These are phyloP conservation scores for Mycosphaerelloides madeirae DNA, from an alignment of 2,329 filamentous ascomycete species.

Conservation along the genomic window DNA sequence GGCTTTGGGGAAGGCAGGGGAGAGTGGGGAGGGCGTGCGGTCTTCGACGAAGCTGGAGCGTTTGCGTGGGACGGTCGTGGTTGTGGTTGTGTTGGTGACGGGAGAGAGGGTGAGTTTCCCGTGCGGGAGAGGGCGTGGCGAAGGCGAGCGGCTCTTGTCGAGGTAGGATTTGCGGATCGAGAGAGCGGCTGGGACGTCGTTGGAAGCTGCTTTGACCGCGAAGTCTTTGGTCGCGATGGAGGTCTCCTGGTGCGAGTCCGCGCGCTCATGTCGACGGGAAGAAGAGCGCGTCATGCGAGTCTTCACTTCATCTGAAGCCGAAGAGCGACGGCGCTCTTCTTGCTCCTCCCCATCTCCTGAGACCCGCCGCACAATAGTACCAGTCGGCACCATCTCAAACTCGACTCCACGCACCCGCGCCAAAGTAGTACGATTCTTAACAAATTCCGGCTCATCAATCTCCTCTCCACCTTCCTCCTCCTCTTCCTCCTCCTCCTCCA, in stretches of 20 bases:
- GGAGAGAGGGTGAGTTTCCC: background rate
- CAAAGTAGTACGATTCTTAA: too few species aligned
- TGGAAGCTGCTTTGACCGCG: background rate
- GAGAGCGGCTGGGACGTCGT: slow-evolving; percentile 1
- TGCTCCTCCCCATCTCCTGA: too few species aligned
- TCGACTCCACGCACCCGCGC: too few species aligned
- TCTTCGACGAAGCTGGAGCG: background rate
- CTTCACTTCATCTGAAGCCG: too few species aligned
- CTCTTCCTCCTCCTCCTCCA: background rate
- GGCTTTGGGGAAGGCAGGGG: background rate
- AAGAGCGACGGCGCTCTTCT: too few species aligned
- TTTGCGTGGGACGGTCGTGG: background rate
- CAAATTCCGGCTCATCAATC: too few species aligned
- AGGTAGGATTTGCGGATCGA: background rate
- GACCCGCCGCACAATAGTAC: too few species aligned
- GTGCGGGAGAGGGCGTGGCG: slow-evolving; percentile 2
- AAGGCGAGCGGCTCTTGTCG: background rate
- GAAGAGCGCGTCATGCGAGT: slow-evolving; percentile 9
- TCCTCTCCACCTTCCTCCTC: too few species aligned
- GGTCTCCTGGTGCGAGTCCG: slow-evolving; percentile 10
- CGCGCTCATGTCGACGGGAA: slow-evolving; percentile 11
- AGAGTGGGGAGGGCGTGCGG: background rate
- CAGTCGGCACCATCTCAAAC: too few species aligned
- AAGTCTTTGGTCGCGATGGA: background rate
- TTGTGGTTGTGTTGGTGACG: background rate